These are phyloP conservation scores for Cryptococcus sp. DNA, from an alignment of 1,284 basidiomycete species.

Conservation along the genomic window DNA sequence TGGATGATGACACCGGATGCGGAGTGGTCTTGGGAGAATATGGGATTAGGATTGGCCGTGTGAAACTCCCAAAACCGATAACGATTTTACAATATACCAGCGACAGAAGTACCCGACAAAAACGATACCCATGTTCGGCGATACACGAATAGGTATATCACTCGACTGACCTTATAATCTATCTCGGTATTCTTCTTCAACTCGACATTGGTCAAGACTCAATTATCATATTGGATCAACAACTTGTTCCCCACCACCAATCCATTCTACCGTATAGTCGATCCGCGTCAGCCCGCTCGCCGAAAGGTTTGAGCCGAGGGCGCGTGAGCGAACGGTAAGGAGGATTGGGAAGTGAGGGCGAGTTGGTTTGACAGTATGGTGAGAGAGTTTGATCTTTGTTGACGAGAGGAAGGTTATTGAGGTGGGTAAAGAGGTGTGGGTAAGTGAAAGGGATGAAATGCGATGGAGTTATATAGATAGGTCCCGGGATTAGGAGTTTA, in stretches of 20 bases:
- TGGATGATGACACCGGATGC: neutral
- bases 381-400: no score
- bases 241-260: neutral
- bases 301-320: constrained; percentile 34
- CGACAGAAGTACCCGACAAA: neutral
- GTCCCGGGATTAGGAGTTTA: no score
- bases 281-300: constrained; percentile 30
- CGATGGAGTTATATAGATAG: no score
- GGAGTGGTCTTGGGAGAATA: constrained; percentile 9
- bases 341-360: neutral
- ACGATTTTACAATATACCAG: neutral
- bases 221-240: neutral
- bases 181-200: neutral
- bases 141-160: no score
- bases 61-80: neutral
- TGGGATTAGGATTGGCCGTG: neutral
- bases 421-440: no score
- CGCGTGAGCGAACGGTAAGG: constrained; percentile 7
- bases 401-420: no score
- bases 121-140: no score
- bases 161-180: neutral
- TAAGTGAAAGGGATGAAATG: no score
- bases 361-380: no score
- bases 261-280: neutral
- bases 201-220: neutral